Base-by-base conservation (phyloP, 2,329 filamentous ascomycete species). In the Westerdykella sp. region DNA sequence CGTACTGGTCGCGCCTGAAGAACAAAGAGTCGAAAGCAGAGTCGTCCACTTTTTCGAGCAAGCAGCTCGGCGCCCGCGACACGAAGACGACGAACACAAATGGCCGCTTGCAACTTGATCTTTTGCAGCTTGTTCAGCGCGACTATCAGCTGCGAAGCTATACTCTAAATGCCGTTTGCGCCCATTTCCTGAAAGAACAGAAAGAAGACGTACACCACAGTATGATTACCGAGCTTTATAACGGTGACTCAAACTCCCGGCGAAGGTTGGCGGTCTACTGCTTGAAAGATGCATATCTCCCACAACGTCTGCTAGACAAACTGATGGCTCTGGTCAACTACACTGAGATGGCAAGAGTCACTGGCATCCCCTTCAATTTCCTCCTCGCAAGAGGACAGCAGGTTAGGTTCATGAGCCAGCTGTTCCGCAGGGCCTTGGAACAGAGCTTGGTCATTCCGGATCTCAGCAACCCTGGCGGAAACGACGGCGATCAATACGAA, bases 311-410 rank as follows among this genome's bases (percentile, higher is more conserved):
- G 40, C 90, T 98, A 83, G 93, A 98, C 63, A 98, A 98, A 67
- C 75, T 98, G 21, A 97, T 95, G 62, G 97, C 93, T 69, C 75
- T 98, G n/a, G 86, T 95, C 69, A 98, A 98, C 65, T 97, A 97
- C 61, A 97, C 93, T 0, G 93, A 98, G 70, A 98, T 98, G 93
- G 91, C 93, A 45, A 93, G 93, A 80, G 93, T 98, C 69, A 98
- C 94, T 21, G 93, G 93, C 56, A 91, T 98, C 4, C 93, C 93
- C 0, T 98, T 98, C 74, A 97, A 95, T 63, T 95, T 85, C 61
- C 77, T 98, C 36, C 77, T 98, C 2, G 82, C 93, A 18, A 83
- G 90, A 61, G 93, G 93, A 36, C 93, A 98, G 66, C 94, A 98
- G 68, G 83, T 98, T 64, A 95, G 95, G 61, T 98, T 98, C 70